Conservation (phyloP, 78 protist species). For the Protostelium mycophagum region DNA sequence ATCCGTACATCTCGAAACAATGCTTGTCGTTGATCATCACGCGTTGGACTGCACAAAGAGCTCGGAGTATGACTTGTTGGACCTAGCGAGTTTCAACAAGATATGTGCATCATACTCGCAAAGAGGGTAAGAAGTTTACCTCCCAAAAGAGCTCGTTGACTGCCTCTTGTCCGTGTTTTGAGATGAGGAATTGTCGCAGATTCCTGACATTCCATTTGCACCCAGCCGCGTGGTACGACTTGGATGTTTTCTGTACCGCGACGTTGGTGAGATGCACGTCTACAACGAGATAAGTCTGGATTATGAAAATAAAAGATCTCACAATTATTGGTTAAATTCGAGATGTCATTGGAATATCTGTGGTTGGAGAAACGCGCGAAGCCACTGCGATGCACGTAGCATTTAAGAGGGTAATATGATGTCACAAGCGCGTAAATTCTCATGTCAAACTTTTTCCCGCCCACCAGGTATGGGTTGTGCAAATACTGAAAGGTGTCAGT, state of each 20-base stretch:
- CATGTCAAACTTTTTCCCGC: slow-evolving; percentile 76
- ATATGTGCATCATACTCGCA: neutral
- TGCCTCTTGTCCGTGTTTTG: slow-evolving; percentile 39
- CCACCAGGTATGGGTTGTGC: slow-evolving; percentile 64
- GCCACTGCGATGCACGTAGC: slow-evolving; percentile 73
- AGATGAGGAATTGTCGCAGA: slow-evolving; percentile 47
- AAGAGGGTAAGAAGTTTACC: neutral
- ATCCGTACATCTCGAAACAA: slow-evolving; percentile 85
- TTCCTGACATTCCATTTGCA: slow-evolving; percentile 74
- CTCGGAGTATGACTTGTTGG: slow-evolving; percentile 25
- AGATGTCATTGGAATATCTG: slow-evolving; percentile 7
- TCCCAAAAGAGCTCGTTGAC: slow-evolving; percentile 9
- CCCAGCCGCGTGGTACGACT: slow-evolving; percentile 24
- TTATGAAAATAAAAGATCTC: neutral
- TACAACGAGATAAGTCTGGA: neutral
- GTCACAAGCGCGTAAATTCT: slow-evolving; percentile 67
- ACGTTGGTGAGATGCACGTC: slow-evolving; percentile 85
- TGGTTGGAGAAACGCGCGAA: slow-evolving; percentile 78
- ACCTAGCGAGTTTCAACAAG: neutral
- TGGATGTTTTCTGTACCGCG: slow-evolving; percentile 76
- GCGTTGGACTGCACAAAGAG: slow-evolving; percentile 73
- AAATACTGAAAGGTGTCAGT: slow-evolving; percentile 55
- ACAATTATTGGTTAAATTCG: neutral
- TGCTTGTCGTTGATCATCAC: slow-evolving; percentile 73
- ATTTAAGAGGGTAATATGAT: slow-evolving; percentile 57